These are phyloP conservation scores for Xanthoparmelia taractica DNA, from an alignment of 495 filamentous ascomycete species.

Conservation along the genomic window DNA sequence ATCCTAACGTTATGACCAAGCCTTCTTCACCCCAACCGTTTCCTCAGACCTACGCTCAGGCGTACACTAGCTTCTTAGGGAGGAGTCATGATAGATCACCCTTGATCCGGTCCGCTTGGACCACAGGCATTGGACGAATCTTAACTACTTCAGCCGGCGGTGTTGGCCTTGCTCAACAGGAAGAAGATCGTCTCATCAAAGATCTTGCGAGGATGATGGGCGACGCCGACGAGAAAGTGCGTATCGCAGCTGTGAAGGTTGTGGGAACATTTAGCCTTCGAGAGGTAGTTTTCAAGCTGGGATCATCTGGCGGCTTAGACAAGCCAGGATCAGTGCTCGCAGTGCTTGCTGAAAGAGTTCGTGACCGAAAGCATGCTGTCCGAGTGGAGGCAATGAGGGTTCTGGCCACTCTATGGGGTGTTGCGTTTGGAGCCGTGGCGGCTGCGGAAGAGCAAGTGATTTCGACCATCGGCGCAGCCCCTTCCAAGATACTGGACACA, in stretches of 20 bases:
- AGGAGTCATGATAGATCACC: constrained; percentile 78
- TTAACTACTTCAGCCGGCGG: constrained; percentile 75
- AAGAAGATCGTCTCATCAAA: constrained; percentile 64
- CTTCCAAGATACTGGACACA: constrained; percentile 76
- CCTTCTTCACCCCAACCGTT: constrained; percentile 80
- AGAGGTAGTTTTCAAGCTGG: constrained; percentile 74
- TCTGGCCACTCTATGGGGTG: constrained; percentile 81
- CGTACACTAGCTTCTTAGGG: constrained; percentile 74
- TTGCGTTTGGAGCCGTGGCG: constrained; percentile 78
- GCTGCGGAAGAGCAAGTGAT: constrained; percentile 69
- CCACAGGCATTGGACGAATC: constrained; percentile 74
- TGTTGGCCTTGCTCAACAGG: constrained; percentile 68
- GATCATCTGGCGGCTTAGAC: constrained; percentile 59
- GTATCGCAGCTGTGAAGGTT: constrained; percentile 75
- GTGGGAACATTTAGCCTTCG: constrained; percentile 69
- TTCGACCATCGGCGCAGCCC: constrained; percentile 65
- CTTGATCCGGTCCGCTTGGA: constrained; percentile 76
- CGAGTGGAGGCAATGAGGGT: constrained; percentile 79
- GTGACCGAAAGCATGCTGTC: constrained; percentile 75
- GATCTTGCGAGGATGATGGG: constrained; percentile 71
- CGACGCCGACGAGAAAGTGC: constrained; percentile 84
- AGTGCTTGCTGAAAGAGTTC: constrained; percentile 77
- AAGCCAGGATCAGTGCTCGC: constrained; percentile 63
- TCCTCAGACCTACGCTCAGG: constrained; percentile 62
- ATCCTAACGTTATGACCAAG: constrained; percentile 62